Percentiles rank a stretch among this genome's conserved stretches.
Conservation (phyloP, 1,284 basidiomycete genomes). For the Rhodotorula sp. region DNA sequence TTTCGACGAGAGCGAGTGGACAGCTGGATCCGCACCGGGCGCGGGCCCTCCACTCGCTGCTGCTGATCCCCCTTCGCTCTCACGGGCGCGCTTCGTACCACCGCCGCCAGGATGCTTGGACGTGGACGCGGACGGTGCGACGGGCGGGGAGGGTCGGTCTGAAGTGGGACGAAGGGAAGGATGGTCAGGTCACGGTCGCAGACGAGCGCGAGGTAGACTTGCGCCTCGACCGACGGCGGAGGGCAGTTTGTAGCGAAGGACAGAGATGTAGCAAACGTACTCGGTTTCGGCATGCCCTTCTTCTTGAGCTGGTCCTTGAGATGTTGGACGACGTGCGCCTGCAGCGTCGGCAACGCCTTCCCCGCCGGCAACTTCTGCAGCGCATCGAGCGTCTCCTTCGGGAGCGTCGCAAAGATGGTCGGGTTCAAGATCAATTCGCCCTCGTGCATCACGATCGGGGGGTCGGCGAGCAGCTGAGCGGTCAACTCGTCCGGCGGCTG, state of each 20-base stretch:
- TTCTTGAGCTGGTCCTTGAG: conserved; percentile 69
- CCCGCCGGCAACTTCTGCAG: conserved; percentile 77
- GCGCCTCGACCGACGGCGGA: no score
- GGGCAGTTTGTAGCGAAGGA: no score
- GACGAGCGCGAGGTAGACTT: no score
- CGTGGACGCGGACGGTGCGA: not conserved
- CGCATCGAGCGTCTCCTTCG: conserved; percentile 67
- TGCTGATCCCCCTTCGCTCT: conserved; percentile 11
- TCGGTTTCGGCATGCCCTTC: conserved; percentile 1
- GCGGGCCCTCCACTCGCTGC: not conserved
- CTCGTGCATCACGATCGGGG: conserved; percentile 77
- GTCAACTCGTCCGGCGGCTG: conserved; percentile 46
- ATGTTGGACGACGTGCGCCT: conserved; percentile 77
- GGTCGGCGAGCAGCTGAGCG: conserved; percentile 54
- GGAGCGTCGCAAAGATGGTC: conserved; percentile 74
- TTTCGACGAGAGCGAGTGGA: not conserved
- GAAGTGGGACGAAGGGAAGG: no score
- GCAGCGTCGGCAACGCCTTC: conserved; percentile 75
- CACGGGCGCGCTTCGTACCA: conserved; percentile 14
- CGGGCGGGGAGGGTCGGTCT: not conserved
- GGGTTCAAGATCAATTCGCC: conserved; percentile 80
- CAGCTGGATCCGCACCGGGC: not conserved
- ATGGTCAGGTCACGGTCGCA: no score
- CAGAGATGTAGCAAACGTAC: not conserved
- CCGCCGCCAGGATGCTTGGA: not conserved